These are phyloP conservation scores for Vitis riparia DNA, from an alignment of 164 flowering plant genomes.

Conservation along the genomic window DNA sequence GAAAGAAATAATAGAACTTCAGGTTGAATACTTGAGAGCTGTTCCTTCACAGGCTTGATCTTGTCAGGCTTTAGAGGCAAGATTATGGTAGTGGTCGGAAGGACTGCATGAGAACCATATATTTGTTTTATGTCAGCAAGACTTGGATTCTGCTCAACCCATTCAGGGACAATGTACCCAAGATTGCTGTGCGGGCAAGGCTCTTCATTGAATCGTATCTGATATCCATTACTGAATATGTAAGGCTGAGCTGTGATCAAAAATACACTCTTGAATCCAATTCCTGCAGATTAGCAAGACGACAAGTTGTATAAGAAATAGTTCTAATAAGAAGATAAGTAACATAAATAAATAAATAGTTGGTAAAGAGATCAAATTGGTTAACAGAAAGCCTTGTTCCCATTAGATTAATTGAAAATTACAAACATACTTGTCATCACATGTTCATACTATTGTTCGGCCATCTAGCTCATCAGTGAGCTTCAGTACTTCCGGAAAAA, in stretches of 20 bases:
- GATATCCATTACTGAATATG: constrained; percentile 73
- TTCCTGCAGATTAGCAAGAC: constrained; percentile 36
- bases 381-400: too few relatives aligned
- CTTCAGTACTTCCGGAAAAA: too few relatives aligned
- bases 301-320: neutral
- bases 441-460: too few relatives aligned
- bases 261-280: constrained; percentile 81
- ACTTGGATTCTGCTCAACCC: constrained; percentile 62
- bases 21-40: constrained; percentile 62
- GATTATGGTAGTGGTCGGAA: constrained; percentile 54
- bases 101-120: constrained; percentile 35
- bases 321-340: neutral
- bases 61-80: constrained; percentile 66
- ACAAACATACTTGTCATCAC: too few relatives aligned
- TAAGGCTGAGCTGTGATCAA: constrained; percentile 56
- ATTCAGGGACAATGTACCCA: constrained; percentile 74
- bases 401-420: too few relatives aligned
- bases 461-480: too few relatives aligned
- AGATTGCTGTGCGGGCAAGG: constrained; percentile 47
- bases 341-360: too few relatives aligned
- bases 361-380: too few relatives aligned
- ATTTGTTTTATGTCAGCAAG: constrained; percentile 37
- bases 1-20: constrained; percentile 63
- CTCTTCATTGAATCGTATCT: constrained; percentile 53
- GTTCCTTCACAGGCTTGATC: constrained; percentile 53